Conservation (phyloP, 2,329 filamentous ascomycete genomes). For the Stachybotrys chlorohalonatus region DNA sequence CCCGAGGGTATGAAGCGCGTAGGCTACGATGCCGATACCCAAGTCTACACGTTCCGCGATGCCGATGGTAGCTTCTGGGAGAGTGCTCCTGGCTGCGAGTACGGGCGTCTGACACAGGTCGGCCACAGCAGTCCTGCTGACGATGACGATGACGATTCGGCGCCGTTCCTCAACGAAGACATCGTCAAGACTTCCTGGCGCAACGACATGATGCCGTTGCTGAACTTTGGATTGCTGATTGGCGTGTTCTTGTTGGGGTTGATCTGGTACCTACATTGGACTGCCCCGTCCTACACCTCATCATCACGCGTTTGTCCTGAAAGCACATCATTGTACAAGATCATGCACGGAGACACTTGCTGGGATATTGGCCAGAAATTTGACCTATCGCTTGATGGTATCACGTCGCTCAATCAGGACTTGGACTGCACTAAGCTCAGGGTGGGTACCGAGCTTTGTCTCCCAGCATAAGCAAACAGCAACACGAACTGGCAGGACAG, state of each 20-base stretch:
- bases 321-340: constrained; percentile 24
- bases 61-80: constrained; percentile 39
- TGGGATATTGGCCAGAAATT: constrained; percentile 38
- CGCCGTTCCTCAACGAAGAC: constrained; percentile 19
- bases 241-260: constrained; percentile 40
- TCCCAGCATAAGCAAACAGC: constrained; percentile 19
- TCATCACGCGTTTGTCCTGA: constrained; percentile 15
- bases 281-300: constrained; percentile 11
- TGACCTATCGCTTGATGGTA: constrained; percentile 32
- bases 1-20: constrained; percentile 45
- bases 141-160: constrained; percentile 14
- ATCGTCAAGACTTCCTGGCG: constrained; percentile 34
- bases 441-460: constrained; percentile 34
- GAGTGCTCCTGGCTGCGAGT: constrained; percentile 38
- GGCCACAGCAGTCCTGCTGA: constrained; percentile 15
- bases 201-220: constrained; percentile 41
- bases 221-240: constrained; percentile 49
- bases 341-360: constrained; percentile 41
- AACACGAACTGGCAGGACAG: neutral
- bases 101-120: constrained; percentile 36
- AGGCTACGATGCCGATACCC: constrained; percentile 47
- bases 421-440: constrained; percentile 37
- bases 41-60: constrained; percentile 43
- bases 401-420: constrained; percentile 34
- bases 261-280: constrained; percentile 35